Evolutionary conservation across 1,284 basidiomycete genomes (phyloP), one percentile per base, ranked within the genome.

Genomic region (Pseudozyma sp.): DNA sequence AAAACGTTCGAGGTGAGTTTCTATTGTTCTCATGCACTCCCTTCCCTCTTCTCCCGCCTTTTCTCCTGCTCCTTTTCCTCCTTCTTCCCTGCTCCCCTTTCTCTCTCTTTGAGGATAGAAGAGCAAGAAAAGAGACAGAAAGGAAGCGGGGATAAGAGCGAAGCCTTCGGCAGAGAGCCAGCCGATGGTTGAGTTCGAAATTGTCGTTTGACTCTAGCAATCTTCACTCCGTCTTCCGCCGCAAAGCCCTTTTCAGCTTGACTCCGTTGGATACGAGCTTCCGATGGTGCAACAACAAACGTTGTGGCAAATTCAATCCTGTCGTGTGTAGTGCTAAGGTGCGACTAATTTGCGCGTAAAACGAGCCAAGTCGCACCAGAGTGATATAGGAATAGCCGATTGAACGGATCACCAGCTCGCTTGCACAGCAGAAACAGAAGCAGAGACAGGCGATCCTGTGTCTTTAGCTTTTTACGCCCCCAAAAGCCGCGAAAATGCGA

Each of bases 101-200:
- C 14, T 8, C 19, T 53, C 14, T 43, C n/a, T 16, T 18, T 47
- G 18, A 11, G n/a, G 18, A 52, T 11, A 43, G 14, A 44, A 18
- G 44, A 34, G 39, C 19, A 21, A 51, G 31, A 38, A 52, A 43
- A 7, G 18, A 5, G 21, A 8, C 13, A 31, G 31, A 52, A 34
- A 19, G 0, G 43, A 51, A 42, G 34, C 21, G 40, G 43, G 5
- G 40, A 10, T 42, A 19, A 21, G 18, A 39, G 31, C 8, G 10
- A 35, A 34, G 19, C 70, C 70, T 59, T 72, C 57, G 70, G 64
- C 70, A 40, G 49, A n/a, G 48, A 25, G 45, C 53, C 49, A 52
- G 70, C 70, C 70, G 70, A 59, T 59, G 70, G 70, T 70, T 65
- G 66, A 59, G 51, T 69, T 59, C 59, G 31, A 60, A 56, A 31